A percentile compares a stretch with the other conserved stretches of the same genome.
Conservation (phyloP, 164 flowering plant genomes). For the Vitis riparia region DNA sequence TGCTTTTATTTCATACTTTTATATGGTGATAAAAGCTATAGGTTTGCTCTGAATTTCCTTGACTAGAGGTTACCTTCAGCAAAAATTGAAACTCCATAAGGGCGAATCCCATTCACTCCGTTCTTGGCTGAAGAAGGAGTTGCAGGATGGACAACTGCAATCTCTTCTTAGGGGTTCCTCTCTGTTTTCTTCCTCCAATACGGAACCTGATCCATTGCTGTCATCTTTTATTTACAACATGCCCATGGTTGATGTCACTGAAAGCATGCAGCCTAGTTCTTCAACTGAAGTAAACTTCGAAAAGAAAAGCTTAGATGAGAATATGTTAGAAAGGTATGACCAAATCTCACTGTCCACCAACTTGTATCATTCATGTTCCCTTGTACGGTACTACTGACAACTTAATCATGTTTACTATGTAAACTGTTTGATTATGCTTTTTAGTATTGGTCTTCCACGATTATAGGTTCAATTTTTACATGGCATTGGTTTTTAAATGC, state of each 20-base stretch:
- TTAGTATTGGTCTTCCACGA: neutral
- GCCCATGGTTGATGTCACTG: slow-evolving; percentile 19
- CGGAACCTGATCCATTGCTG: slow-evolving; percentile 40
- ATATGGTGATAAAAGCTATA: neutral
- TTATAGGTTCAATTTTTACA: too few species aligned
- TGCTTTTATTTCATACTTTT: neutral
- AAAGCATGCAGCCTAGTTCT: slow-evolving; percentile 19
- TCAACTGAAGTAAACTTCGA: slow-evolving; percentile 17
- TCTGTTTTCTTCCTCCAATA: slow-evolving; percentile 25
- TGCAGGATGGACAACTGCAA: slow-evolving; percentile 28
- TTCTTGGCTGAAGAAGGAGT: slow-evolving; percentile 33
- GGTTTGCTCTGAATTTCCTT: slow-evolving; percentile 29
- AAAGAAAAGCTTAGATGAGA: slow-evolving; percentile 21
- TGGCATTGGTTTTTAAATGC: too few species aligned
- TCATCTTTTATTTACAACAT: slow-evolving; percentile 35
- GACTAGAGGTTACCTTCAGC: slow-evolving; percentile 38
- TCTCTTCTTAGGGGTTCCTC: slow-evolving; percentile 19
- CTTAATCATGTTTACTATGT: neutral
- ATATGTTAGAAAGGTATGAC: slow-evolving; percentile 32
- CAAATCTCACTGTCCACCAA: neutral
- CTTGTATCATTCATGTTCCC: neutral
- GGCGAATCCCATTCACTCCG: slow-evolving; percentile 26
- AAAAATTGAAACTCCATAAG: slow-evolving; percentile 27
- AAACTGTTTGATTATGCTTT: slow-evolving; percentile 1
- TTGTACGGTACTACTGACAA: neutral